Evolutionary conservation across 306 rosid genomes (phyloP).

Genomic region (Castanea mollissima): DNA sequence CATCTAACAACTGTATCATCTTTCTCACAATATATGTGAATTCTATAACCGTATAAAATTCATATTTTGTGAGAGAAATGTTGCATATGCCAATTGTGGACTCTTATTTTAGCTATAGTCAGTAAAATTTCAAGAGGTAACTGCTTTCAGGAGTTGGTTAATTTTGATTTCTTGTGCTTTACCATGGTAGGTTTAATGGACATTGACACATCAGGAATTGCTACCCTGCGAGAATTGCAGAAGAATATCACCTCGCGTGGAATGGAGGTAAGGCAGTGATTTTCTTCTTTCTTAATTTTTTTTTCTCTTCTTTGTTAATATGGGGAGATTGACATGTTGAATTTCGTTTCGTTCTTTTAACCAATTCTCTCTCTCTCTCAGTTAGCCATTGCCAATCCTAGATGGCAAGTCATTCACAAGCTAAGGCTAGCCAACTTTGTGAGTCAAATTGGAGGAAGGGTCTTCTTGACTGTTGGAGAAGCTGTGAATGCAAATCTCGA

Average conservation of each 20-base stretch:
- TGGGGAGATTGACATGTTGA: too few species aligned
- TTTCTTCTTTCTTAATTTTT: not conserved
- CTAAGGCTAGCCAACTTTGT: conserved; percentile 64
- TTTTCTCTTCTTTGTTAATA: too few species aligned
- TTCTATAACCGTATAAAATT: too few species aligned
- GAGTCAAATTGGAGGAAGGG: conserved; percentile 46
- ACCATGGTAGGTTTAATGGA: conserved; percentile 53
- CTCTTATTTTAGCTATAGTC: not conserved
- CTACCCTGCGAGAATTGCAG: conserved; percentile 59
- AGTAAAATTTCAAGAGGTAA: not conserved
- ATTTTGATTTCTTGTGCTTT: not conserved
- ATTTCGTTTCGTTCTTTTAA: not conserved
- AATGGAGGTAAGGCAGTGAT: conserved; percentile 41
- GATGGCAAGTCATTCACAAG: conserved; percentile 90
- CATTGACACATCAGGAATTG: conserved; percentile 78
- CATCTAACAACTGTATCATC: too few species aligned
- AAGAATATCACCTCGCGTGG: conserved; percentile 46
- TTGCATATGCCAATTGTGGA: not conserved
- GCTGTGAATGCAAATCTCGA: conserved; percentile 47
- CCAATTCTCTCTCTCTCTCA: conserved; percentile 2
- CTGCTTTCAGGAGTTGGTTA: not conserved
- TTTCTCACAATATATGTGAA: too few species aligned
- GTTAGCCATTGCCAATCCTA: conserved; percentile 72
- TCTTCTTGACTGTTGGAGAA: conserved; percentile 79
- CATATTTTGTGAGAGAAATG: too few species aligned